Evolutionary conservation across 139 green algal genomes (phyloP), one percentile per base, ranked within the genome.

Genomic region (Coccomyxa sp.): DNA sequence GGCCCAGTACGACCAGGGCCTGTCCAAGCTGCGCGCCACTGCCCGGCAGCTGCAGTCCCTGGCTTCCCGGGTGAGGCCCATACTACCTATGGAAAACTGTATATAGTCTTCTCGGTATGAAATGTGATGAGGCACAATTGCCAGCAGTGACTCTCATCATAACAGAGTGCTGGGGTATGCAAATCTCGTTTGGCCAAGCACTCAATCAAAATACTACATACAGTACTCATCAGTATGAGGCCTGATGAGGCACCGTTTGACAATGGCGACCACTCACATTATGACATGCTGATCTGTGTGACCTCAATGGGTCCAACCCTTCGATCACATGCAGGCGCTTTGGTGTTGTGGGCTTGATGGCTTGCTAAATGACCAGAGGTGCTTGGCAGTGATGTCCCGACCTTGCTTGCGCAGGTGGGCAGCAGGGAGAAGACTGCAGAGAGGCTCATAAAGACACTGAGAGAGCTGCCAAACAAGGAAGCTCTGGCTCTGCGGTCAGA

Each of bases 401-500:
- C 16, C 14, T 29, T 29, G 16, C 44, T 71, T 71, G 35, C 22
- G 39, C 73, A 77, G 73, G 73, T 77, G 73, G n/a, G 39, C 8
- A 27, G 29, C 39, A 68, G 12, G 14, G 38, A 77, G 39, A 38
- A 36, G 29, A 33, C 73, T 29, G 8, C 16, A 18, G n/a, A 69
- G 73, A 74, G 33, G 12, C 74, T 88, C 50, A 38, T 85, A 22
- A 35, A 35, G n/a, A 82, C 85, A 33, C 77, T 88, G 73, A 74
- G 84, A 22, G 55, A 78, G 70, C 78, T 88, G 24, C 79, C 84
- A 44, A 84, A 55, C 55, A 85, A 85, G 70, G 39, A 80, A 3
- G 84, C 82, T 2, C 78, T 88, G 55, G 74, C 82, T 68, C 55
- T 88, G 78, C 78, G 84, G 33, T 76, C 73, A 31, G 82, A 88